phyloP scores from a whole-genome alignment of 2,329 filamentous ascomycete species.

The Scedosporium dehoogii region DNA sequence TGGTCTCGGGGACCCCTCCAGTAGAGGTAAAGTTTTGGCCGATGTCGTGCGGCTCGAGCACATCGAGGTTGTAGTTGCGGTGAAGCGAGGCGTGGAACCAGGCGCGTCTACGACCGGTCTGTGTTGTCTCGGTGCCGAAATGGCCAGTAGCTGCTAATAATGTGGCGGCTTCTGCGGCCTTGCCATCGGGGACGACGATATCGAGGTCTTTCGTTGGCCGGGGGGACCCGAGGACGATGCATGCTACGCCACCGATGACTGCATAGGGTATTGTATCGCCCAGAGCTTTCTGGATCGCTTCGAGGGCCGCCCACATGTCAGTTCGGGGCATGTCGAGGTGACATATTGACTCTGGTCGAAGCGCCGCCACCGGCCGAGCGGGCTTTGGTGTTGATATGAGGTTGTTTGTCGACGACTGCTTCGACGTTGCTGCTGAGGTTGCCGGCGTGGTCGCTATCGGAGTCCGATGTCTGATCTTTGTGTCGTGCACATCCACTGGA shows the following conservation, averaged over 20 bases:
- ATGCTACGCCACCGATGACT: conserved; percentile 4
- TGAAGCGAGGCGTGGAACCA: conserved; percentile 2
- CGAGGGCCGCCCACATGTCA: conserved; percentile 4
- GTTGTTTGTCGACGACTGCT: background rate
- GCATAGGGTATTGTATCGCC: background rate
- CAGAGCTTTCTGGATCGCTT: conserved; percentile 1
- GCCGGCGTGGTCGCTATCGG: background rate
- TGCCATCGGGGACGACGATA: conserved; percentile 5
- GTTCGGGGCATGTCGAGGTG: conserved; percentile 1
- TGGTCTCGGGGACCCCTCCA: background rate
- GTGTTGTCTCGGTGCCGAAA: conserved; percentile 1
- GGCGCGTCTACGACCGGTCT: background rate
- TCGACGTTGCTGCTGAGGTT: background rate
- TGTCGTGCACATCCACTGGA: background rate
- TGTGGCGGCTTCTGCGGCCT: background rate
- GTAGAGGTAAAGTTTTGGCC: background rate
- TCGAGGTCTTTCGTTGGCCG: conserved; percentile 6
- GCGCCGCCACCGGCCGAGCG: background rate
- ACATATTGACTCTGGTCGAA: background rate
- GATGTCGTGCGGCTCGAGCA: conserved; percentile 6
- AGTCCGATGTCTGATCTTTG: background rate
- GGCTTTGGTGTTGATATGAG: background rate
- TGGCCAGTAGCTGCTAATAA: conserved; percentile 1
- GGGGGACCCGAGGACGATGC: conserved; percentile 3
- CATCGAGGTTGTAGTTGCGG: conserved; percentile 4